phyloP scores from a whole-genome alignment of 2,329 filamentous ascomycete species.

The Beauveria australis region DNA sequence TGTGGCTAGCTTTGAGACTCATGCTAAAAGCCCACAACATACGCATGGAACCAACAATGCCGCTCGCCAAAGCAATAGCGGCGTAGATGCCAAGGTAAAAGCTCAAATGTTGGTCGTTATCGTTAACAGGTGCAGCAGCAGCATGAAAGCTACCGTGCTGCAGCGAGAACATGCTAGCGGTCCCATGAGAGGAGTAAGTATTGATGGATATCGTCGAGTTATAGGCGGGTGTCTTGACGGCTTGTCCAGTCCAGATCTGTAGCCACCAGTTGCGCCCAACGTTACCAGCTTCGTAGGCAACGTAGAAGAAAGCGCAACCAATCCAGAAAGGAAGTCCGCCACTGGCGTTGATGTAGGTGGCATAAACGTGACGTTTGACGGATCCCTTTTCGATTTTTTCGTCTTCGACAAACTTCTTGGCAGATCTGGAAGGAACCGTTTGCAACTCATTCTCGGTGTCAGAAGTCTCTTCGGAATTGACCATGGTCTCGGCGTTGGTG shows the following conservation, averaged over 20 bases:
- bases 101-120: constrained; percentile 32
- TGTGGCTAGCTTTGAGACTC: constrained; percentile 60
- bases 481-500: constrained; percentile 34
- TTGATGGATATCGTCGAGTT: constrained; percentile 15
- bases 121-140: constrained; percentile 22
- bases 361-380: constrained; percentile 60
- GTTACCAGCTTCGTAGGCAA: constrained; percentile 44
- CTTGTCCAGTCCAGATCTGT: constrained; percentile 49
- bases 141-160: constrained; percentile 38
- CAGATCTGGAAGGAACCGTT: constrained; percentile 42
- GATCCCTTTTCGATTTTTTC: constrained; percentile 64
- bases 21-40: constrained; percentile 57
- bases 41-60: constrained; percentile 50
- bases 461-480: constrained; percentile 46
- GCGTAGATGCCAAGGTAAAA: constrained; percentile 66
- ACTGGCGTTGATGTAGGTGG: constrained; percentile 56
- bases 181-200: constrained; percentile 26
- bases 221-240: constrained; percentile 14
- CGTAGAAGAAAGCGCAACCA: constrained; percentile 43
- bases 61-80: constrained; percentile 47
- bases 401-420: constrained; percentile 68
- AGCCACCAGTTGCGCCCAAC: constrained; percentile 58
- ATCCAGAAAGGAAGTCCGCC: constrained; percentile 57
- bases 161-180: constrained; percentile 36
- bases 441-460: constrained; percentile 34